These are phyloP conservation scores for Cladorrhinum sp. DNA, from an alignment of 2,329 filamentous ascomycete species.

Conservation along the genomic window DNA sequence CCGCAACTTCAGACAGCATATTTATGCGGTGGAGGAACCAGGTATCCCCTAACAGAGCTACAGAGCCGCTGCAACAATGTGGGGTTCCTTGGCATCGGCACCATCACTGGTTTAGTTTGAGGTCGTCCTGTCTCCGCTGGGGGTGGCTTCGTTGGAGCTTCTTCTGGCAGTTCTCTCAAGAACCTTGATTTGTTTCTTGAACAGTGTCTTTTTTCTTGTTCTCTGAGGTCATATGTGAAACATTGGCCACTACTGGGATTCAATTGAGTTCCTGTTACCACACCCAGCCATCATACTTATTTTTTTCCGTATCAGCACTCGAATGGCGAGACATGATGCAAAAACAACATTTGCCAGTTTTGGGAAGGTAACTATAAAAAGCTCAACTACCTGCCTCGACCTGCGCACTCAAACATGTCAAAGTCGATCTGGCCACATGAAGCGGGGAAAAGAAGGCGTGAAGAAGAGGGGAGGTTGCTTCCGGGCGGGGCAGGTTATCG, in stretches of 20 bases:
- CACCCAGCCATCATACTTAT: neutral
- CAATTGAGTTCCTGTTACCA: neutral
- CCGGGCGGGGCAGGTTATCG: conserved; percentile 6
- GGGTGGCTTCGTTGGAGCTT: neutral
- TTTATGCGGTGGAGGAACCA: neutral
- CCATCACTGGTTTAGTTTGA: neutral
- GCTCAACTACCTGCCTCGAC: neutral
- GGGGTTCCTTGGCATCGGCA: neutral
- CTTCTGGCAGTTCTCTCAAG: neutral
- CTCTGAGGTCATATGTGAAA: neutral
- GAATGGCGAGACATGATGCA: too few relatives aligned
- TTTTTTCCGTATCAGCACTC: too few relatives aligned
- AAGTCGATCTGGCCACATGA: conserved; percentile 6
- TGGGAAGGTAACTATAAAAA: neutral
- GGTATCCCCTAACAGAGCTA: conserved; percentile 9
- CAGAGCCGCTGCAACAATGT: neutral
- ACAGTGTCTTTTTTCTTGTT: neutral
- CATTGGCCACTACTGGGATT: neutral
- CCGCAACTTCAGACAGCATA: neutral
- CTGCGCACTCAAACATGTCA: neutral
- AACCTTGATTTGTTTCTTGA: neutral
- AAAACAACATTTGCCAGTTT: neutral
- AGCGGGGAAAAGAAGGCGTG: neutral
- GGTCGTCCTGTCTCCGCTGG: neutral
- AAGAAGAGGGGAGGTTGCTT: conserved; percentile 4